These are phyloP conservation scores for Heliosperma pusillum DNA, from an alignment of 148 eudicot genomes.

Conservation along the genomic window DNA sequence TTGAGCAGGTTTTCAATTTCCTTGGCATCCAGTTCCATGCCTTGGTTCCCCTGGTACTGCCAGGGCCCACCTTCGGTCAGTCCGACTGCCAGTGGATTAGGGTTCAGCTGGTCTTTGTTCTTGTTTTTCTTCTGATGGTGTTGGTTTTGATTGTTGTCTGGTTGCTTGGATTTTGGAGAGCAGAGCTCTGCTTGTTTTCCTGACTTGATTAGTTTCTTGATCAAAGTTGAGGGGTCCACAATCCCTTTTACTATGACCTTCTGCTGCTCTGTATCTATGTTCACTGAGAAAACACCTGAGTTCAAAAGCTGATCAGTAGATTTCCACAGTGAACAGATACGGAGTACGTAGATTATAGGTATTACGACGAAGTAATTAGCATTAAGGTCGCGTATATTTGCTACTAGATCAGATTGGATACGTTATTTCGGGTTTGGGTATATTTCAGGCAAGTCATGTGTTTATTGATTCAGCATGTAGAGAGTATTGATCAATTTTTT, in stretches of 20 bases:
- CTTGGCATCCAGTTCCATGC: neutral
- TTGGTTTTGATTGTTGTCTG: slow-evolving; percentile 18
- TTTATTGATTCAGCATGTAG: too few relatives aligned
- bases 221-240: slow-evolving; percentile 41
- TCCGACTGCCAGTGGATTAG: slow-evolving; percentile 1
- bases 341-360: neutral
- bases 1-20: slow-evolving; percentile 6
- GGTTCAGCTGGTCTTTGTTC: slow-evolving; percentile 22
- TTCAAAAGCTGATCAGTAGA: neutral
- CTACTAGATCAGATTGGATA: too few relatives aligned
- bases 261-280: slow-evolving; percentile 49
- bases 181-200: slow-evolving; percentile 59
- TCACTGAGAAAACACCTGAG: slow-evolving; percentile 58
- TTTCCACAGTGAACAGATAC: neutral
- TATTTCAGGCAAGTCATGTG: too few relatives aligned
- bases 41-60: neutral
- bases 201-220: slow-evolving; percentile 51
- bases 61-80: slow-evolving; percentile 4
- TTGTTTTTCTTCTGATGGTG: slow-evolving; percentile 8
- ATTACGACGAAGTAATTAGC: neutral
- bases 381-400: too few relatives aligned
- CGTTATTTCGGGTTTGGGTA: too few relatives aligned
- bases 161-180: slow-evolving; percentile 27
- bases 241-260: slow-evolving; percentile 49
- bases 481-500: too few relatives aligned